phyloP scores from a whole-genome alignment of 1,139 yeast genomes.

The Saccharomycopsis crataegensis region DNA sequence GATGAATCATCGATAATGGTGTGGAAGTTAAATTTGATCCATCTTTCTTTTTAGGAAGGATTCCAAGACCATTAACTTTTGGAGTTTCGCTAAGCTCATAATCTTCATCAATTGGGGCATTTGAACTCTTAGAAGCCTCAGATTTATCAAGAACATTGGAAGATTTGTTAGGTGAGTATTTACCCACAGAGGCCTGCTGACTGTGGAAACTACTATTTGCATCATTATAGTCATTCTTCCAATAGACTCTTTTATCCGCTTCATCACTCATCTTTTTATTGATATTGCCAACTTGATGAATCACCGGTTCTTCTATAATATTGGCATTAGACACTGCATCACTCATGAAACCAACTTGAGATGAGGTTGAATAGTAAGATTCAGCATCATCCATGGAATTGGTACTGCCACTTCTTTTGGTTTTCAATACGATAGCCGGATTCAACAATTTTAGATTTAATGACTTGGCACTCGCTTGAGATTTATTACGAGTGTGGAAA shows the following conservation, averaged over 20 bases:
- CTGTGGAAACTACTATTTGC: no score
- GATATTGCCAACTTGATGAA: neutral
- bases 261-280: neutral
- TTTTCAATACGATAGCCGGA: neutral
- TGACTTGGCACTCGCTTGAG: neutral
- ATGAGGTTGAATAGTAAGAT: constrained; percentile 13
- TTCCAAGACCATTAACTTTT: no score
- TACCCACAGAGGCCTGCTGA: no score
- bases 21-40: neutral
- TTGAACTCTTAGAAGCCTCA: no score
- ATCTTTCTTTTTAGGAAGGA: no score
- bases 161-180: no score
- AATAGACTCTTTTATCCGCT: neutral
- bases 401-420: neutral
- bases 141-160: no score
- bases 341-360: neutral
- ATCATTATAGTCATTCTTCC: no score
- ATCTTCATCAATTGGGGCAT: no score
- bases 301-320: neutral
- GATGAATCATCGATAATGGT: neutral
- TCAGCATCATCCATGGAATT: constrained; percentile 11
- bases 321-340: neutral
- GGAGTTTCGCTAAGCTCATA: no score
- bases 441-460: neutral
- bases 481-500: neutral